Conservation (phyloP, 306 rosid genomes). For the Cucurbita moschata region DNA sequence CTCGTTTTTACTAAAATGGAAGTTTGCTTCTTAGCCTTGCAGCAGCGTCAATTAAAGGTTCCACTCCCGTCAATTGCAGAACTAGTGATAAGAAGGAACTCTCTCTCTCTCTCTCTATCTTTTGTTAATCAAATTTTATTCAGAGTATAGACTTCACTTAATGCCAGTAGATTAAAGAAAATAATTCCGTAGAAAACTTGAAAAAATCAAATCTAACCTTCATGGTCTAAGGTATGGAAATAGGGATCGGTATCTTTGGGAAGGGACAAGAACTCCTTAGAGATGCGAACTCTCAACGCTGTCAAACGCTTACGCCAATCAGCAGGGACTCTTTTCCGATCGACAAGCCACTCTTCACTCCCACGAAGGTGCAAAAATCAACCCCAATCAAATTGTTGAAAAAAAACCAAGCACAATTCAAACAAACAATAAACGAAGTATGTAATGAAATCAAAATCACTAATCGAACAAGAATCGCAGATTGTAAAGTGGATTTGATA, state of each 20-base stretch:
- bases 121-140: neutral
- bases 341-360: constrained; percentile 68
- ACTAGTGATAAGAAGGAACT: neutral
- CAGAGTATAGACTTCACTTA: neutral
- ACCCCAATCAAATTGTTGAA: neutral
- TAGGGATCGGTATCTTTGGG: constrained; percentile 66
- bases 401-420: neutral
- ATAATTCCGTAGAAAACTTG: neutral
- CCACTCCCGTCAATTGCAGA: neutral
- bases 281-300: constrained; percentile 48
- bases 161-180: neutral
- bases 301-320: constrained; percentile 87
- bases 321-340: constrained; percentile 72
- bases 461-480: neutral
- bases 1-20: neutral
- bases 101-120: neutral
- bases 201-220: constrained; percentile 25
- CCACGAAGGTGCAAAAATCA: constrained; percentile 4
- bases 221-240: constrained; percentile 57
- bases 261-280: constrained; percentile 58
- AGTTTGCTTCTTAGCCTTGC: neutral
- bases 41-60: neutral
- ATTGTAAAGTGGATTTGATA: neutral
- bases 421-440: neutral
- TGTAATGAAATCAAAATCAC: neutral